These are phyloP conservation scores for Camellia sinensis DNA, from an alignment of 148 eudicot species.

Conservation along the genomic window DNA sequence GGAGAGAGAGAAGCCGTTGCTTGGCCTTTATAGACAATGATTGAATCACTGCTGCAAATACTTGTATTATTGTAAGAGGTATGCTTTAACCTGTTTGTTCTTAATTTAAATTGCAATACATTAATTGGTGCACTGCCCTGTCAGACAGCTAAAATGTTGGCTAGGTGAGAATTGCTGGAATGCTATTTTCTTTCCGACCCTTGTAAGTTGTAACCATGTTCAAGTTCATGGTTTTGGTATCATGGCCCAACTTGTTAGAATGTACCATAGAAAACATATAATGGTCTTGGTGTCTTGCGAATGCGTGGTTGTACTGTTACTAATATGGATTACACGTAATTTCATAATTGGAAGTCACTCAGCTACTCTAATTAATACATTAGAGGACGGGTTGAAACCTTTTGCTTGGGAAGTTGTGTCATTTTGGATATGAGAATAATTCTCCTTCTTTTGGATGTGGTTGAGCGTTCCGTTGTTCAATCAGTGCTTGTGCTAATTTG, in stretches of 20 bases:
- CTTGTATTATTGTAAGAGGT: neutral
- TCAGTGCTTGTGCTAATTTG: neutral
- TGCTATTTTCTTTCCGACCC: neutral
- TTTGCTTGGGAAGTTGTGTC: no score
- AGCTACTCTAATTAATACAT: neutral
- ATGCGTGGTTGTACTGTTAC: no score
- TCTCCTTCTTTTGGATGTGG: no score
- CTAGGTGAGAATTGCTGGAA: neutral
- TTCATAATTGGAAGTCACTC: no score
- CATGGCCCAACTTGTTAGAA: no score
- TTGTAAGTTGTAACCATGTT: neutral
- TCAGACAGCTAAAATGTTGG: neutral
- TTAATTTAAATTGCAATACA: neutral
- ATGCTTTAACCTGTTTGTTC: neutral
- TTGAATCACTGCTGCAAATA: neutral
- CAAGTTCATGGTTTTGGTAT: no score
- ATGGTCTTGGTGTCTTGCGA: no score
- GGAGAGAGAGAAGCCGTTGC: slow-evolving; percentile 68
- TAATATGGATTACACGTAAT: neutral
- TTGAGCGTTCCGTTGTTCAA: no score
- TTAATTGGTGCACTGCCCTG: neutral
- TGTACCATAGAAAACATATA: no score
- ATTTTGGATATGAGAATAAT: no score
- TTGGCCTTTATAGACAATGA: slow-evolving; percentile 78
- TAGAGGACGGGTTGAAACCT: neutral